Evolutionary conservation across 2,329 filamentous ascomycete species (phyloP).

Genomic region (Scedosporium dehoogii): DNA sequence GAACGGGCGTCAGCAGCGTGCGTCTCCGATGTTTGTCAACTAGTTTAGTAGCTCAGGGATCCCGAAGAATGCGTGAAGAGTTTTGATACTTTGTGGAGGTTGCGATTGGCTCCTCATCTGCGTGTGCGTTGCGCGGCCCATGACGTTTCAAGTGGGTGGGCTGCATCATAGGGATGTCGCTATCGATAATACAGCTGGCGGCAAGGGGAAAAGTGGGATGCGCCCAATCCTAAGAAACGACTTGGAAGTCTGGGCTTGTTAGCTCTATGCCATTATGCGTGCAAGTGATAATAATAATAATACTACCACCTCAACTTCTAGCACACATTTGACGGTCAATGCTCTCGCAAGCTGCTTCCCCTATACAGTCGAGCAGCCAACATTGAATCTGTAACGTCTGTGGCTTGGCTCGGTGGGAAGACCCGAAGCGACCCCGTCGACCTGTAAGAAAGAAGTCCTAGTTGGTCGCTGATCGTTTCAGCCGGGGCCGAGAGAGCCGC

Average conservation of each 20-base stretch:
- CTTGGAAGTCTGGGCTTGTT: no score
- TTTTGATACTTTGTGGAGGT: background rate
- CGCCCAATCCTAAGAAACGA: no score
- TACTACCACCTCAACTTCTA: no score
- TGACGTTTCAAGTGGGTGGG: constrained; percentile 6
- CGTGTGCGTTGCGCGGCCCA: background rate
- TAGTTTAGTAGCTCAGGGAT: no score
- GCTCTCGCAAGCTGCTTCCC: background rate
- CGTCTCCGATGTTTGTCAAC: no score
- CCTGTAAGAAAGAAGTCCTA: no score
- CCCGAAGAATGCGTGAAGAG: background rate
- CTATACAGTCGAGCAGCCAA: background rate
- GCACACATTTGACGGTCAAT: background rate
- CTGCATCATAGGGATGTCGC: background rate
- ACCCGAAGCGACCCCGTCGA: background rate
- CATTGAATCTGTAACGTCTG: background rate
- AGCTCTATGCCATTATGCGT: no score
- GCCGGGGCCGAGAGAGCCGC: background rate
- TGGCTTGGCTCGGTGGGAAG: background rate
- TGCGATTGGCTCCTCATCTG: background rate
- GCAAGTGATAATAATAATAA: no score
- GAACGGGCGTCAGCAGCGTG: background rate
- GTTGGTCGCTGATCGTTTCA: background rate
- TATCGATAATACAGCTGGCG: background rate
- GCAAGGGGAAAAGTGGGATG: background rate